Base-by-base conservation (phyloP, 306 rosid species). In the Cyclanthera cordifolia region DNA sequence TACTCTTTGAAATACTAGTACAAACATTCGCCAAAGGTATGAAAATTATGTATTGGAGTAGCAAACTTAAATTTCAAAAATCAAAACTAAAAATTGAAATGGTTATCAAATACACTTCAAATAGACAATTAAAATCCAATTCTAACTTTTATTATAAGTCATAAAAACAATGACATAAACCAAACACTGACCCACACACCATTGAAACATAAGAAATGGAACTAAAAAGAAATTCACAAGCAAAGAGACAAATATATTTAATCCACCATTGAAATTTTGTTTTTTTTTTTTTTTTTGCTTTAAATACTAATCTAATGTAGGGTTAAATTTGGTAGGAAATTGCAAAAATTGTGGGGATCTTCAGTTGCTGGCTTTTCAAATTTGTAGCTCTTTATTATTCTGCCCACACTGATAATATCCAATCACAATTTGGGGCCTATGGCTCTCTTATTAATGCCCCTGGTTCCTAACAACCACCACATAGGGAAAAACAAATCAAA, bases 391-490 rank as follows among this genome's bases (percentile, higher is more conserved):
- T 32, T 4, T 41, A 2, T 41, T 32, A 53, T 34, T 63, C 19
- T 45, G 69, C 13, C 52, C 65, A 58, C 41, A 39, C 15, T 59
- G 47, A 28, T 58, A 21, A 27, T 30, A 59, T 60, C 48, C 52
- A 20, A 32, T 63, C 69, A 63, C 69, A 63, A 41, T 63, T 63
- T 63, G 69, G 69, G 24, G 34, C 69, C 69, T 39, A 63, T n/a
- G 69, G 34, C 69, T 63, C 69, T 10, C 16, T 39, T 63, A 63
- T 30, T 63, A 19, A 41, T 8, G 13, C 25, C 21, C 32, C 20
- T 63, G 52, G 69, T 39, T 41, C 69, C 69, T 63, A 63, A 63
- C 69, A 57, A 57, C 41, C 34, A 37, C 4, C 69, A 61, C 50
- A 61, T 17, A 37, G 11, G 16, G 52, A 52, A 63, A 21, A 63